Conservation (phyloP, 768 basidiomycete species). For the Trametes sanguinea region DNA sequence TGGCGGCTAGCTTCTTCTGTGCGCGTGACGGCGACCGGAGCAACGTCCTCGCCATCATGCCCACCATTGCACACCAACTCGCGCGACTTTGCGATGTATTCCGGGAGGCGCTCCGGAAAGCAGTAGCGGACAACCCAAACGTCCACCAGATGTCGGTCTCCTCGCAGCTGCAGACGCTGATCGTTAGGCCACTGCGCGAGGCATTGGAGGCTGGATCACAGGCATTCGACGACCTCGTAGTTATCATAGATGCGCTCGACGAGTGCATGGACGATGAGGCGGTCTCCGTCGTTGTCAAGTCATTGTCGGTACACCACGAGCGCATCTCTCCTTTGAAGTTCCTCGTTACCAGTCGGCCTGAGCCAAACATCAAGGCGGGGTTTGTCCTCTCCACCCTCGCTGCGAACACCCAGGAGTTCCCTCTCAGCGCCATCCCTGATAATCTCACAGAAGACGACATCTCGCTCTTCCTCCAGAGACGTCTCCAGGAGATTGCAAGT, state of each 20-base stretch:
- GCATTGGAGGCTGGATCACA: neutral
- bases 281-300: constrained; percentile 9
- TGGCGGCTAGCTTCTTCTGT: no score
- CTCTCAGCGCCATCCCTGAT: neutral
- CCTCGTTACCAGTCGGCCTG: constrained; percentile 23
- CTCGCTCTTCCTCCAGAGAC: neutral
- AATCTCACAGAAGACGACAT: neutral
- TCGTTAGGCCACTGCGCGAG: constrained; percentile 5
- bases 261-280: constrained; percentile 17
- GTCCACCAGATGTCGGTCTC: neutral
- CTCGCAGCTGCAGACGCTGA: constrained; percentile 12
- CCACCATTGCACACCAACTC: constrained; percentile 17
- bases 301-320: neutral
- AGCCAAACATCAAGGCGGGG: neutral
- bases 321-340: constrained; percentile 11
- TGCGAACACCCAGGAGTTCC: neutral
- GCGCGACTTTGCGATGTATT: neutral
- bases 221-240: neutral
- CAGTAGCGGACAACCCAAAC: neutral
- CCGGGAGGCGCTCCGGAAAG: neutral
- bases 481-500: neutral
- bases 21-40: no score
- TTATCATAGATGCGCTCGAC: constrained; percentile 25
- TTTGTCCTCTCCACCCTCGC: neutral
- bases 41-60: constrained; percentile 18